phyloP scores from a whole-genome alignment of 768 basidiomycete species.

The Lentinula edodes region DNA sequence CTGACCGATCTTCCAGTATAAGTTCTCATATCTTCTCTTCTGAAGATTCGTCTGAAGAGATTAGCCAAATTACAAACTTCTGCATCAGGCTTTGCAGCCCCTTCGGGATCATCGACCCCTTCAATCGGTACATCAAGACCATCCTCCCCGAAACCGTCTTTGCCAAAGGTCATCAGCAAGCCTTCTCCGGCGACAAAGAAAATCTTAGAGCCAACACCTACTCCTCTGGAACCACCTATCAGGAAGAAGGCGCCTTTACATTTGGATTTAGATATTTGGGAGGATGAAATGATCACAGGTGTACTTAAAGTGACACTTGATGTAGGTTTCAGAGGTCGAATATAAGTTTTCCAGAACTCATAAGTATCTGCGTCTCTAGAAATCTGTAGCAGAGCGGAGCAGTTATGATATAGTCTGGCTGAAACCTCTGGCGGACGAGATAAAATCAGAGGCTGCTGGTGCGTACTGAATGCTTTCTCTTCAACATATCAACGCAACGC shows the following conservation, averaged over 20 bases:
- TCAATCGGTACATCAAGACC: conserved; percentile 27
- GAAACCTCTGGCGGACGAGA: conserved; percentile 65
- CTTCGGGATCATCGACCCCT: conserved; percentile 27
- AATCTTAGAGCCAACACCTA: conserved; percentile 24
- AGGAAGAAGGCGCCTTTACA: conserved; percentile 35
- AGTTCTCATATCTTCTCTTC: not conserved
- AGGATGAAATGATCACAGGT: conserved; percentile 58
- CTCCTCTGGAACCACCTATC: conserved; percentile 23
- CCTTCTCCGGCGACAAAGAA: conserved; percentile 16
- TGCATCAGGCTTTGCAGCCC: conserved; percentile 29
- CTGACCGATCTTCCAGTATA: not conserved
- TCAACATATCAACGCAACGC: not conserved
- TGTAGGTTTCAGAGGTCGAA: conserved; percentile 37
- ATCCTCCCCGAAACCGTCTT: conserved; percentile 15
- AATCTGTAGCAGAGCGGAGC: conserved; percentile 50
- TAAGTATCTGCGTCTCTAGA: conserved; percentile 29
- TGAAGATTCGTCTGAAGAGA: conserved; percentile 86
- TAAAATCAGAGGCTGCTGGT: conserved; percentile 55
- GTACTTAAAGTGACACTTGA: conserved; percentile 78
- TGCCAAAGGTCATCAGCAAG: conserved; percentile 8
- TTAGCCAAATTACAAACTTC: conserved; percentile 73
- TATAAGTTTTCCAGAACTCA: not conserved
- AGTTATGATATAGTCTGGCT: conserved; percentile 79
- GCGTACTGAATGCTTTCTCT: conserved; percentile 12
- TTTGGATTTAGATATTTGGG: conserved; percentile 64